Conservation (phyloP, 73 alveolate species). For the Blepharisma stoltei region DNA sequence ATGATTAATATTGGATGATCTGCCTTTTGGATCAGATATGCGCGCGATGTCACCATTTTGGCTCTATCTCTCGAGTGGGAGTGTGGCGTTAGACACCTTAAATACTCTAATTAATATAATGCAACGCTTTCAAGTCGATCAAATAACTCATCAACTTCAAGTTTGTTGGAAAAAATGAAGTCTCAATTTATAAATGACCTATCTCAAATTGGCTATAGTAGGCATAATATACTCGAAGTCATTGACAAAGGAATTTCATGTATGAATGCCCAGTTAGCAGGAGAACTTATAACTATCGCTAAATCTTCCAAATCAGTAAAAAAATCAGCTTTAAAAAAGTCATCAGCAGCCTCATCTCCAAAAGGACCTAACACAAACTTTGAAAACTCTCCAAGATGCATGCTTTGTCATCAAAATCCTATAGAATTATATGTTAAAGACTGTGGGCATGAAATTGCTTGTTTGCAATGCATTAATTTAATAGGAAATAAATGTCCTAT, state of each 20-base stretch:
- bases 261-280: slow-evolving; percentile 10
- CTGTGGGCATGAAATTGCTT: slow-evolving; percentile 56
- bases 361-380: slow-evolving; percentile 26
- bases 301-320: not conserved
- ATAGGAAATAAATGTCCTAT: slow-evolving; percentile 4
- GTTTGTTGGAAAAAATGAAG: not conserved
- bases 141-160: slow-evolving; percentile 15
- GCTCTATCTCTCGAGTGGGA: too few species aligned
- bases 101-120: too few species aligned
- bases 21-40: too few species aligned
- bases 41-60: too few species aligned
- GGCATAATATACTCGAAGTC: not conserved
- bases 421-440: slow-evolving; percentile 52
- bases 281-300: slow-evolving; percentile 11
- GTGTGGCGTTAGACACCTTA: too few species aligned
- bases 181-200: too few species aligned
- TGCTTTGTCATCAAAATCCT: slow-evolving; percentile 44
- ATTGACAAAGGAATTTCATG: slow-evolving; percentile 27
- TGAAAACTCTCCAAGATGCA: slow-evolving; percentile 26
- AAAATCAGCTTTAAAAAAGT: not conserved
- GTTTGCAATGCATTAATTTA: not conserved
- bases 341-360: slow-evolving; percentile 16
- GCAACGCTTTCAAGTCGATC: slow-evolving; percentile 20
- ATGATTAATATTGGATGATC: too few species aligned
- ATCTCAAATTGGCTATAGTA: too few species aligned